Percentiles rank a stretch among this genome's conserved stretches.
Conservation (phyloP, 768 basidiomycete genomes). For the Lentinula detonsa region DNA sequence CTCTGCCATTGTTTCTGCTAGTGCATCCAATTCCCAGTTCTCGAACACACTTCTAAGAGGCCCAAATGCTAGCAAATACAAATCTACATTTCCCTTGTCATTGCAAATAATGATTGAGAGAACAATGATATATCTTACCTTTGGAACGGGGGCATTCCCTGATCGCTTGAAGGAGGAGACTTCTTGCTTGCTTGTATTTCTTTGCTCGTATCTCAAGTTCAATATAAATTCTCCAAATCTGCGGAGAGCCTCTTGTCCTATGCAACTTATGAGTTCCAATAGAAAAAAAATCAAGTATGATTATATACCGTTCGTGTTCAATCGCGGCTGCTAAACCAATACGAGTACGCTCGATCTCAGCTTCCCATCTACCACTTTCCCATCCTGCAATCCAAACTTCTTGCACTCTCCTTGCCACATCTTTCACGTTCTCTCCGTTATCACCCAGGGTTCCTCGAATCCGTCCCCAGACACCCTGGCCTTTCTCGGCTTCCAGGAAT, state of each 20-base stretch:
- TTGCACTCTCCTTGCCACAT: constrained; percentile 48
- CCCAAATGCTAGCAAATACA: constrained; percentile 77
- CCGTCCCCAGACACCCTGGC: constrained; percentile 74
- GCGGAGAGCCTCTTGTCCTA: constrained; percentile 61
- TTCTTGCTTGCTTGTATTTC: constrained; percentile 58
- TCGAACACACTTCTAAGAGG: constrained; percentile 60
- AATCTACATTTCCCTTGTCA: constrained; percentile 32
- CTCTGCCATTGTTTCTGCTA: constrained; percentile 75
- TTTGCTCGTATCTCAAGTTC: constrained; percentile 71
- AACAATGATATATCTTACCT: constrained; percentile 35
- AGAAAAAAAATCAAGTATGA: not conserved
- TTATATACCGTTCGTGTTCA: constrained; percentile 58
- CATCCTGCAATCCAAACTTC: constrained; percentile 81
- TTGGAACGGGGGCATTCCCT: constrained; percentile 71
- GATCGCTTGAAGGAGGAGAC: constrained; percentile 66
- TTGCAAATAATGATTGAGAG: not conserved
- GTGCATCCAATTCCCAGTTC: constrained; percentile 47
- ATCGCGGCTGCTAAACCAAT: constrained; percentile 56
- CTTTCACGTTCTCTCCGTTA: constrained; percentile 39
- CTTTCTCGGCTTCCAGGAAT: constrained; percentile 72
- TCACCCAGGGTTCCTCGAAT: constrained; percentile 55
- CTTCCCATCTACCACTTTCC: constrained; percentile 67
- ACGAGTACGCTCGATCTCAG: constrained; percentile 66
- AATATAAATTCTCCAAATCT: constrained; percentile 69
- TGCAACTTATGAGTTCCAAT: not conserved